Evolutionary conservation across 2,329 filamentous ascomycete genomes (phyloP).

Genomic region (Ilyonectria robusta): DNA sequence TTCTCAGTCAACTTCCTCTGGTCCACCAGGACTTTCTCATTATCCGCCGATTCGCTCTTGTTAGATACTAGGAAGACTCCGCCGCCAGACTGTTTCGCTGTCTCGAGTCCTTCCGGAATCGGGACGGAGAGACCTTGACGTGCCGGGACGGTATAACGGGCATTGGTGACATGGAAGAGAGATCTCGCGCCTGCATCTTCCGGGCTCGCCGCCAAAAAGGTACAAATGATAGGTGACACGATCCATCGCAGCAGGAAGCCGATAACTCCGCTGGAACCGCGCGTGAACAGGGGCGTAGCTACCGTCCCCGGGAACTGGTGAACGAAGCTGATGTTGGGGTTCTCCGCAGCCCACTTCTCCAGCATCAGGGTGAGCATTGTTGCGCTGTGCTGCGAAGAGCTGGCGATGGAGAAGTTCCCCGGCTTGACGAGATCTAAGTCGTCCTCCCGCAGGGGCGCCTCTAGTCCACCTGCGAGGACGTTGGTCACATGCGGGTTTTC

Average conservation of each 20-base stretch:
- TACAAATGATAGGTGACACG: conserved; percentile 28
- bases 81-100: conserved; percentile 4
- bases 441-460: conserved; percentile 60
- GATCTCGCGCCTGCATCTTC: conserved; percentile 41
- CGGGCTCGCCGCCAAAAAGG: conserved; percentile 29
- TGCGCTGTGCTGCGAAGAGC: conserved; percentile 60
- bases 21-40: conserved; percentile 32
- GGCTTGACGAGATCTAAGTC: conserved; percentile 61
- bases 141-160: conserved; percentile 33
- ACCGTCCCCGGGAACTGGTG: conserved; percentile 53
- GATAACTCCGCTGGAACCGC: conserved; percentile 37
- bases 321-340: conserved; percentile 57
- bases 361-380: conserved; percentile 64
- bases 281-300: conserved; percentile 36
- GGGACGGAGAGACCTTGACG: neutral
- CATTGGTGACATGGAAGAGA: conserved; percentile 44
- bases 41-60: conserved; percentile 35
- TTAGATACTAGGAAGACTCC: conserved; percentile 34
- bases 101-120: conserved; percentile 7
- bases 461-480: conserved; percentile 65
- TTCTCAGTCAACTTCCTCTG: conserved; percentile 12
- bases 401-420: conserved; percentile 51
- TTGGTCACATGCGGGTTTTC: conserved; percentile 62
- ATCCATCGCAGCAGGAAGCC: conserved; percentile 34
- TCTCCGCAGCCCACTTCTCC: conserved; percentile 61